Conservation (phyloP, 495 filamentous ascomycete species). For the Cladorrhinum samala region DNA sequence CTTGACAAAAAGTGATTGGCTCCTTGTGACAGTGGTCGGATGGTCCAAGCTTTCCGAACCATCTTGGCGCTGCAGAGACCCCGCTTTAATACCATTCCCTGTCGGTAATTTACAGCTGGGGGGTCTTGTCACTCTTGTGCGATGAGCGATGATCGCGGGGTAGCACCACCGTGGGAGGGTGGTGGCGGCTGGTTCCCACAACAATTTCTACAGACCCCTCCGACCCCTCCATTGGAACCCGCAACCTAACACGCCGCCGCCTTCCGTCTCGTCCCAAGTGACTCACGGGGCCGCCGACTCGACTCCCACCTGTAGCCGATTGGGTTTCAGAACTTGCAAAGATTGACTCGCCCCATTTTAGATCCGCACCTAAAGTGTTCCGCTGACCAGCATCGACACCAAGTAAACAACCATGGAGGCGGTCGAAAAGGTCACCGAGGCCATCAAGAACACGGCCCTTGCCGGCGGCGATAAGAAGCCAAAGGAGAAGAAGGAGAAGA, state of each 20-base stretch:
- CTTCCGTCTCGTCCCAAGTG: slow-evolving; percentile 16
- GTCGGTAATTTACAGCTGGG: slow-evolving; percentile 1
- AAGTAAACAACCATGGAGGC: too few species aligned
- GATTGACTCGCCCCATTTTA: neutral
- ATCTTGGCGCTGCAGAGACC: neutral
- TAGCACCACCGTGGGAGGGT: too few species aligned
- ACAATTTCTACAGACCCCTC: slow-evolving; percentile 18
- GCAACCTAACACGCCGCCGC: too few species aligned
- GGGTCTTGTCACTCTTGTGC: neutral
- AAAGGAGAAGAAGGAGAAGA: slow-evolving; percentile 33
- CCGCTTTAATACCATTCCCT: neutral
- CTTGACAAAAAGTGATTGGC: neutral
- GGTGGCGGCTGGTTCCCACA: too few species aligned
- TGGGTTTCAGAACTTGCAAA: slow-evolving; percentile 17
- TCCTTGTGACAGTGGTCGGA: neutral
- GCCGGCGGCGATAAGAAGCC: slow-evolving; percentile 27
- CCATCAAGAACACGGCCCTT: slow-evolving; percentile 28
- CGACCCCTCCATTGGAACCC: slow-evolving; percentile 1
- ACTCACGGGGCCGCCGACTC: slow-evolving; percentile 19
- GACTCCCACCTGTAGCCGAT: neutral
- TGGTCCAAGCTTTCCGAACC: neutral
- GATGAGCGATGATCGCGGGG: slow-evolving; percentile 19
- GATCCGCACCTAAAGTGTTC: neutral
- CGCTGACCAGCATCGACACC: slow-evolving; percentile 1
- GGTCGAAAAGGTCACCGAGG: slow-evolving; percentile 31